Conservation (phyloP, 306 rosid genomes). For the Urtica urens region DNA sequence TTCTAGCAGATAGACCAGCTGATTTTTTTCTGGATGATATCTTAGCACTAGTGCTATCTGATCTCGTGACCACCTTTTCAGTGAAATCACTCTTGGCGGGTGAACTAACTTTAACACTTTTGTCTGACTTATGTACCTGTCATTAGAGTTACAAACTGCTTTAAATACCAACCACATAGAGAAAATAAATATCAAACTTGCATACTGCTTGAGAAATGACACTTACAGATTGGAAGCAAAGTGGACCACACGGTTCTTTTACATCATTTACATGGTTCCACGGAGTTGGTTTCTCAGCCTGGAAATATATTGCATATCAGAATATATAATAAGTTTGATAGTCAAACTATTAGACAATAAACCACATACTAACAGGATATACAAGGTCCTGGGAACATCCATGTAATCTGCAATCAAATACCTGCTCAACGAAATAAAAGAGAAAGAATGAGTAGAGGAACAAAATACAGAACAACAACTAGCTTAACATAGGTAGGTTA, state of each 20-base stretch:
- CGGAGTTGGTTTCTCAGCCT: constrained; percentile 78
- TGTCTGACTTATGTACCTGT: constrained; percentile 60
- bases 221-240: constrained; percentile 72
- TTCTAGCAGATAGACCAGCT: constrained; percentile 38
- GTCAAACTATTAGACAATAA: constrained; percentile 3
- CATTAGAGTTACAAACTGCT: constrained; percentile 20
- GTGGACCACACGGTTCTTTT: constrained; percentile 64
- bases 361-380: constrained; percentile 59
- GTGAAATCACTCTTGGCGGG: constrained; percentile 40
- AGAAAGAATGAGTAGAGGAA: constrained; percentile 4
- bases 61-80: constrained; percentile 39
- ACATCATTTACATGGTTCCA: constrained; percentile 59
- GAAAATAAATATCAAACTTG: constrained; percentile 4
- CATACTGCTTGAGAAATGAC: constrained; percentile 8
- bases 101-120: constrained; percentile 34
- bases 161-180: constrained; percentile 3
- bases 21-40: constrained; percentile 44
- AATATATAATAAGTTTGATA: constrained; percentile 6
- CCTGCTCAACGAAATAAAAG: constrained; percentile 38
- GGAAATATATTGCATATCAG: constrained; percentile 26
- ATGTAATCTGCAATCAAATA: constrained; percentile 90
- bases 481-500: constrained; percentile 10
- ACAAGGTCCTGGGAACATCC: constrained; percentile 99
- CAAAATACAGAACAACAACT: constrained; percentile 1
- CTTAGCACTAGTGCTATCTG: constrained; percentile 33